A percentile compares a stretch with the other conserved stretches of the same genome.
These are phyloP conservation scores for Solanum raphanifolium DNA, from an alignment of 257 asterid species.

Conservation along the genomic window DNA sequence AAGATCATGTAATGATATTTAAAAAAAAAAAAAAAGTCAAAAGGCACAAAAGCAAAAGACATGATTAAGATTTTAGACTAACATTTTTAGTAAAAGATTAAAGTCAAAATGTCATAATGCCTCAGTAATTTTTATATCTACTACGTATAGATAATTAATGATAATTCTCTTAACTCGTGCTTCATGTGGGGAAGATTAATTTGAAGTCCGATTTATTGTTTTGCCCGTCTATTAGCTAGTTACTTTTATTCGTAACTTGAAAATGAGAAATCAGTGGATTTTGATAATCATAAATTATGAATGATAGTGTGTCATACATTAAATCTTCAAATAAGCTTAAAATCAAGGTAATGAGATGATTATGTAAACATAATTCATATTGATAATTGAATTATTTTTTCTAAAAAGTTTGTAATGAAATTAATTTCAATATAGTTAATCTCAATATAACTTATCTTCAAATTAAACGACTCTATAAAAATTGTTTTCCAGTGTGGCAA, in stretches of 20 bases:
- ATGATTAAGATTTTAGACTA: neutral
- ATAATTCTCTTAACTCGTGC: neutral
- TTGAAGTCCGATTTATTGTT: neutral
- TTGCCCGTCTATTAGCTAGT: neutral
- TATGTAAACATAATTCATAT: neutral
- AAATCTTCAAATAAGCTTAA: neutral
- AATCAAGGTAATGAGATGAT: neutral
- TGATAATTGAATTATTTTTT: neutral
- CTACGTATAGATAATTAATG: neutral
- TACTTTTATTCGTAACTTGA: neutral
- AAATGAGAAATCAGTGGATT: neutral
- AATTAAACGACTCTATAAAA: neutral
- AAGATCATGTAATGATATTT: neutral
- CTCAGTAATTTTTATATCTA: neutral
- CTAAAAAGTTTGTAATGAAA: no score
- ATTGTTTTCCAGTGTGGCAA: neutral
- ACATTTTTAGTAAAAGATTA: neutral
- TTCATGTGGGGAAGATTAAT: neutral
- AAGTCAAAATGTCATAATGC: neutral
- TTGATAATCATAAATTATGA: neutral
- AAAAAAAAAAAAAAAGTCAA: neutral
- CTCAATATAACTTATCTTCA: neutral
- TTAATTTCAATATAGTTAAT: neutral
- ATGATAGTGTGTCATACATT: neutral
- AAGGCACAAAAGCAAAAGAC: neutral